Evolutionary conservation across 371 early-diverging fungal species (phyloP).

Genomic region (Nosema muscidifuracis): DNA sequence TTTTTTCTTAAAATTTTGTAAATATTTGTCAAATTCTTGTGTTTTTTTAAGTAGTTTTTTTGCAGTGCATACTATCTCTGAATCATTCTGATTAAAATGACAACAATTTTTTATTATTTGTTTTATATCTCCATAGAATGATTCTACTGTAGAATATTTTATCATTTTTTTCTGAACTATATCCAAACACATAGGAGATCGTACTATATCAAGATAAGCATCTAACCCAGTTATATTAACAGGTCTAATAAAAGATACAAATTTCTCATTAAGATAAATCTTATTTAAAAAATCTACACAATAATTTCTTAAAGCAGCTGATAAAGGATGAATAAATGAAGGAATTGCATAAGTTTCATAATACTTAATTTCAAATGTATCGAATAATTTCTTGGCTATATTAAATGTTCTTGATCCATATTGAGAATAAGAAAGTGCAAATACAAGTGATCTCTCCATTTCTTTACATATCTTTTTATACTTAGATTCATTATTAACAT

Average conservation of each 20-base stretch:
- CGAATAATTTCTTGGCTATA: slow-evolving; percentile 16
- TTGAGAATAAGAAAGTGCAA: slow-evolving; percentile 24
- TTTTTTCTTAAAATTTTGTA: not conserved
- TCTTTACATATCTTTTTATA: not conserved
- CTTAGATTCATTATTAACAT: not conserved
- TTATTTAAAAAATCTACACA: slow-evolving; percentile 25
- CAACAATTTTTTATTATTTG: slow-evolving; percentile 27
- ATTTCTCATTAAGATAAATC: slow-evolving; percentile 4
- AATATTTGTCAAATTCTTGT: not conserved
- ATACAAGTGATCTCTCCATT: slow-evolving; percentile 21
- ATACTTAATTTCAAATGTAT: slow-evolving; percentile 12
- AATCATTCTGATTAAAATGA: slow-evolving; percentile 15
- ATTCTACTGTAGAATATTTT: slow-evolving; percentile 12
- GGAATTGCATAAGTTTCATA: slow-evolving; percentile 5
- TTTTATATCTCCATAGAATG: slow-evolving; percentile 20
- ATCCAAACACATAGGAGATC: slow-evolving; percentile 28
- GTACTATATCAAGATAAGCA: slow-evolving; percentile 42
- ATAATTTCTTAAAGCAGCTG: not conserved
- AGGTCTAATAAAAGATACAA: slow-evolving; percentile 6
- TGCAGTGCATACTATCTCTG: slow-evolving; percentile 26
- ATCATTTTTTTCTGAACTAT: slow-evolving; percentile 4
- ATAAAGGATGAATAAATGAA: not conserved
- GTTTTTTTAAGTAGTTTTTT: slow-evolving; percentile 1
- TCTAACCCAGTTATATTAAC: slow-evolving; percentile 20
- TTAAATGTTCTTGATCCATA: slow-evolving; percentile 19